Evolutionary conservation across 2,329 filamentous ascomycete genomes (phyloP).

Genomic region (Fusarium proliferatum): DNA sequence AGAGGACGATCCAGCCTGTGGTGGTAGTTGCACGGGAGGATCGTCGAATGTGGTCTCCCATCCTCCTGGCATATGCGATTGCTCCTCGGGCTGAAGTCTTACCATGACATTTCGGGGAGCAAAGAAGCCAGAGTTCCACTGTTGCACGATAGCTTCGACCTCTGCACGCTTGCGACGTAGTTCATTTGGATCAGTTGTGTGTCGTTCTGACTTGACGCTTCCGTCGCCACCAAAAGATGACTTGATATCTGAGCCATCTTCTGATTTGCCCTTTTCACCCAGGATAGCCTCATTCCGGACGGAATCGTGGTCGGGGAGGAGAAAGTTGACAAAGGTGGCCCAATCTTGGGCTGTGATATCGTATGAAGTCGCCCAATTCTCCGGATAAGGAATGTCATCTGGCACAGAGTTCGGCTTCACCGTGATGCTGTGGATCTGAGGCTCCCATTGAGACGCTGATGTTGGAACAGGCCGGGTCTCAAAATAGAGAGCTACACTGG

Average conservation of each 20-base stretch:
- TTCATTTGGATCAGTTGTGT: constrained; percentile 32
- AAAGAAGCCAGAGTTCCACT: constrained; percentile 71
- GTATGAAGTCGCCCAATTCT: constrained; percentile 51
- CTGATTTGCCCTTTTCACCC: constrained; percentile 61
- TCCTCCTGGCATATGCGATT: constrained; percentile 41
- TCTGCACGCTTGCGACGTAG: constrained; percentile 43
- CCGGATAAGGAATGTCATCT: constrained; percentile 57
- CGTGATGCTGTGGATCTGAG: constrained; percentile 49
- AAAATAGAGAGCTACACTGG: constrained; percentile 55
- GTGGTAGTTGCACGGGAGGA: constrained; percentile 8
- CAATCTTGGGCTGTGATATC: constrained; percentile 66
- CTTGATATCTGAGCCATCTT: constrained; percentile 49
- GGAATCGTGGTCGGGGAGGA: constrained; percentile 61
- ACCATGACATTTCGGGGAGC: constrained; percentile 60
- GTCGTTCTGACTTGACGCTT: constrained; percentile 10
- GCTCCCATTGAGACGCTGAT: constrained; percentile 40
- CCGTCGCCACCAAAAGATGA: constrained; percentile 13
- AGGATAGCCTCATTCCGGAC: constrained; percentile 59
- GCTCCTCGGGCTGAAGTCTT: constrained; percentile 43
- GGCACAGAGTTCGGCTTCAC: constrained; percentile 52
- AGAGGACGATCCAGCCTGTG: constrained; percentile 16
- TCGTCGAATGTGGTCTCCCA: constrained; percentile 42
- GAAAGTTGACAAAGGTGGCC: constrained; percentile 68
- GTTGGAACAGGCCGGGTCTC: constrained; percentile 54
- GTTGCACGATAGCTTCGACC: constrained; percentile 56